These are phyloP conservation scores for Curvularia sp. DNA, from an alignment of 2,329 filamentous ascomycete genomes.

Conservation along the genomic window DNA sequence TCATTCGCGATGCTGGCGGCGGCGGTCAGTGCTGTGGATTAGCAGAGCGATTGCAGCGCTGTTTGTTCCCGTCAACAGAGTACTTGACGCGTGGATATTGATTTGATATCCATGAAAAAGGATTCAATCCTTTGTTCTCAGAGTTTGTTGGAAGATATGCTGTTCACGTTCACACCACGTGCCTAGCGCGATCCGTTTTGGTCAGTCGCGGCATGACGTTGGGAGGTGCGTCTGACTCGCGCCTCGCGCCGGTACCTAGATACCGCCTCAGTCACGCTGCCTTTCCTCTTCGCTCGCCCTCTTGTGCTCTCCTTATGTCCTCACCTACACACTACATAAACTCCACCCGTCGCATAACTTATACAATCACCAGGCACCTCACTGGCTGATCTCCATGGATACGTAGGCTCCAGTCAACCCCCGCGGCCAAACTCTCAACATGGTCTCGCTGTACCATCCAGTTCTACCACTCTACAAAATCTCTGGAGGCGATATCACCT, in stretches of 20 bases:
- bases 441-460: slow-evolving; percentile 40
- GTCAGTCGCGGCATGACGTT: slow-evolving; percentile 36
- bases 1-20: slow-evolving; percentile 29
- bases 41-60: slow-evolving; percentile 24
- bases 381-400: slow-evolving; percentile 33
- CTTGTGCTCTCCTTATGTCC: not conserved
- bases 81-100: not conserved
- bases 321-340: slow-evolving; percentile 5
- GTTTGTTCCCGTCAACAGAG: slow-evolving; percentile 12
- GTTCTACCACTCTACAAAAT: slow-evolving; percentile 37
- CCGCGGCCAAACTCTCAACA: slow-evolving; percentile 37
- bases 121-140: not conserved
- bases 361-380: slow-evolving; percentile 1
- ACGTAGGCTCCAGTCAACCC: slow-evolving; percentile 28
- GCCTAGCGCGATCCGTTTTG: slow-evolving; percentile 25
- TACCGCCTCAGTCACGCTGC: slow-evolving; percentile 24
- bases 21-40: slow-evolving; percentile 35
- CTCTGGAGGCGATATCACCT: slow-evolving; percentile 35
- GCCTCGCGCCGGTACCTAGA: slow-evolving; percentile 22
- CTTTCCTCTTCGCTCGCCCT: slow-evolving; percentile 6
- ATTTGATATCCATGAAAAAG: not conserved
- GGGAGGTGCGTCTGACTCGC: slow-evolving; percentile 38
- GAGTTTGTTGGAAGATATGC: not conserved
- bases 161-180: slow-evolving; percentile 19
- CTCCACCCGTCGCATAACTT: not conserved